These are phyloP conservation scores for Smallanthus sonchifolius DNA, from an alignment of 129 eudicot species.

Conservation along the genomic window DNA sequence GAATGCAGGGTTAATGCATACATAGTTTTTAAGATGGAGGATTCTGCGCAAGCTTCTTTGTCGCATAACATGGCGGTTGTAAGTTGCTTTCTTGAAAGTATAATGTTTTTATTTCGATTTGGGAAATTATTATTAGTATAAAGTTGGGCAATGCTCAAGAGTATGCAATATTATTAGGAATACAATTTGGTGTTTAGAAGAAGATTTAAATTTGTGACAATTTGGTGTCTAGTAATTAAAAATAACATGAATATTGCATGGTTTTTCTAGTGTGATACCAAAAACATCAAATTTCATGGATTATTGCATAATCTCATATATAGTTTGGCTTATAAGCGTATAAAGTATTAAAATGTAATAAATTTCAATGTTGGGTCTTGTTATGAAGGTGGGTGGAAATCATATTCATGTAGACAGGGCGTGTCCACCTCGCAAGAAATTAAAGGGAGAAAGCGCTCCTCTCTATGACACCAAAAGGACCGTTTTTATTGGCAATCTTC, in stretches of 20 bases:
- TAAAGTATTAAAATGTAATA: not conserved
- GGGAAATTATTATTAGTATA: not conserved
- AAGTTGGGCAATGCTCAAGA: not conserved
- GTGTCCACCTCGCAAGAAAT: slow-evolving; percentile 95
- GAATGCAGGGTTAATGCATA: slow-evolving; percentile 88
- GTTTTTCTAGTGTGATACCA: not conserved
- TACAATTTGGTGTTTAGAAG: not conserved
- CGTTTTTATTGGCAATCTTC: slow-evolving; percentile 86
- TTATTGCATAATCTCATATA: not conserved
- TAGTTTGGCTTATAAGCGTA: not conserved
- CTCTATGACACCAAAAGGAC: slow-evolving; percentile 84
- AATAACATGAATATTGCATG: not conserved
- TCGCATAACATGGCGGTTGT: slow-evolving; percentile 97
- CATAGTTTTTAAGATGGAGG: slow-evolving; percentile 72
- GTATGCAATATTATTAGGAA: not conserved
- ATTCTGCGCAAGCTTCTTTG: slow-evolving; percentile 81
- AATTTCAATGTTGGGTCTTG: not conserved
- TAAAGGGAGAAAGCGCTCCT: slow-evolving; percentile 74
- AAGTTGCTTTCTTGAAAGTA: slow-evolving; percentile 23
- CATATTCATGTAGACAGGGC: slow-evolving; percentile 98
- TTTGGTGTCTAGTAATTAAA: not conserved
- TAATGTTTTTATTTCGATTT: not conserved
- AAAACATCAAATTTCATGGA: slow-evolving; percentile 3
- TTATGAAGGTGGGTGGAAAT: slow-evolving; percentile 73
- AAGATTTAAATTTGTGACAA: not conserved